Conservation (phyloP, 345 rosid species). For the Moricandia arvensis region DNA sequence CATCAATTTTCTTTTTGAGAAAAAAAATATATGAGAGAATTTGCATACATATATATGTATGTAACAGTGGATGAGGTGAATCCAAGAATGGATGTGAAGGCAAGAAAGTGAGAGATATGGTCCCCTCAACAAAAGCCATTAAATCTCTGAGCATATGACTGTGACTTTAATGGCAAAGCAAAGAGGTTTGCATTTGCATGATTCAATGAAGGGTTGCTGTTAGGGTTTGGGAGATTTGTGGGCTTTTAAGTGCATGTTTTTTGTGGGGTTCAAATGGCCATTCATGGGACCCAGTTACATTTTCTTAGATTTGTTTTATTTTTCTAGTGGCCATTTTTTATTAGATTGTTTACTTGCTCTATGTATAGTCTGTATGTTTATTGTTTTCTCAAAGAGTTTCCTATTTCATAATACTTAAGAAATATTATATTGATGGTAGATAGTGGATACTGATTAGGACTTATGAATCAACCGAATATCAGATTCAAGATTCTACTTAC, state of each 20-base stretch:
- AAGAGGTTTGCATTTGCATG: slow-evolving; percentile 41
- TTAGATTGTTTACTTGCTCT: background rate
- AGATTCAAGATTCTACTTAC: background rate
- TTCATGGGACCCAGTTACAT: slow-evolving; percentile 31
- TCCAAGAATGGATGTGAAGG: slow-evolving; percentile 38
- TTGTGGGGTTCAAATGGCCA: slow-evolving; percentile 28
- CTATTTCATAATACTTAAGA: background rate
- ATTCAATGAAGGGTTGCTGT: slow-evolving; percentile 41
- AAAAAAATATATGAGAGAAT: background rate
- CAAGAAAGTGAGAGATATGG: slow-evolving; percentile 35
- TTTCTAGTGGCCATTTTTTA: background rate
- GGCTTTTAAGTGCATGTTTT: slow-evolving; percentile 39
- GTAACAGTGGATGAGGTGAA: slow-evolving; percentile 33
- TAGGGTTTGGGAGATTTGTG: slow-evolving; percentile 41
- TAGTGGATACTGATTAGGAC: background rate
- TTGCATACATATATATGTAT: slow-evolving; percentile 10
- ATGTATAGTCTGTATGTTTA: background rate
- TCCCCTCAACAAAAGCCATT: slow-evolving; percentile 43
- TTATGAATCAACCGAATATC: background rate
- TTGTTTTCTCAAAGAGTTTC: background rate
- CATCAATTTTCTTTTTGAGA: slow-evolving; percentile 12
- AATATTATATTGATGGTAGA: background rate
- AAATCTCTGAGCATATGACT: slow-evolving; percentile 43
- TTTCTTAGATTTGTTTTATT: slow-evolving; percentile 9
- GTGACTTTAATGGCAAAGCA: slow-evolving; percentile 43